Conservation (phyloP, 345 rosid genomes). For the Camelina hispida region DNA sequence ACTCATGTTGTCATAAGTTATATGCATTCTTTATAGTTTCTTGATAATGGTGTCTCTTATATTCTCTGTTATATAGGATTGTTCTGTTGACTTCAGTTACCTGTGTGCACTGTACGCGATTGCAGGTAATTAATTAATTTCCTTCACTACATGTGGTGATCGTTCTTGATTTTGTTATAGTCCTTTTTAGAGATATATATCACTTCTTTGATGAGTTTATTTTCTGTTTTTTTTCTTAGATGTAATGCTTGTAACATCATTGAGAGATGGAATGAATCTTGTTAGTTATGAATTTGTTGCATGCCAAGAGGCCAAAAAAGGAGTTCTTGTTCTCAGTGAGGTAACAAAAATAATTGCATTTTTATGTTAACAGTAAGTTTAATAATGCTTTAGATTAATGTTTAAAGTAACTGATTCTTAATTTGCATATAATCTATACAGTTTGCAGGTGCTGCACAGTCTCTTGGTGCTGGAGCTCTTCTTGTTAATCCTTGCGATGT, state of each 20-base stretch:
- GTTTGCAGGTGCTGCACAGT: constrained; percentile 98
- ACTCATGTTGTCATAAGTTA: constrained; percentile 18
- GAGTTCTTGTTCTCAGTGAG: constrained; percentile 97
- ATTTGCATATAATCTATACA: constrained; percentile 28
- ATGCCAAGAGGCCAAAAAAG: constrained; percentile 88
- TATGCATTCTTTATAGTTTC: constrained; percentile 15
- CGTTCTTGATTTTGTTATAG: neutral
- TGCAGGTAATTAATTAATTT: constrained; percentile 69
- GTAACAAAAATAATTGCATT: constrained; percentile 49
- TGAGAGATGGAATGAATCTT: constrained; percentile 99
- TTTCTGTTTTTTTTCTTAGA: constrained; percentile 52
- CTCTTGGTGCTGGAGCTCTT: constrained; percentile 94
- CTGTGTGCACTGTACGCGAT: constrained; percentile 88
- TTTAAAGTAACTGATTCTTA: neutral
- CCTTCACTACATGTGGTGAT: neutral
- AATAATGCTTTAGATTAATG: neutral
- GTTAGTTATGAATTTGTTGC: constrained; percentile 97
- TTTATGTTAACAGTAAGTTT: neutral
- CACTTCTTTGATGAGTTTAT: neutral
- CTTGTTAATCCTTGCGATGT: constrained; percentile 94
- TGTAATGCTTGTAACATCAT: constrained; percentile 89
- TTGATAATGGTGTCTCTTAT: neutral
- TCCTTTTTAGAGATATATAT: neutral
- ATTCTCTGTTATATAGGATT: constrained; percentile 59
- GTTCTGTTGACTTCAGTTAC: constrained; percentile 72